Conservation (phyloP, 805 yeast genomes). For the Yamadazyma endophytica region DNA sequence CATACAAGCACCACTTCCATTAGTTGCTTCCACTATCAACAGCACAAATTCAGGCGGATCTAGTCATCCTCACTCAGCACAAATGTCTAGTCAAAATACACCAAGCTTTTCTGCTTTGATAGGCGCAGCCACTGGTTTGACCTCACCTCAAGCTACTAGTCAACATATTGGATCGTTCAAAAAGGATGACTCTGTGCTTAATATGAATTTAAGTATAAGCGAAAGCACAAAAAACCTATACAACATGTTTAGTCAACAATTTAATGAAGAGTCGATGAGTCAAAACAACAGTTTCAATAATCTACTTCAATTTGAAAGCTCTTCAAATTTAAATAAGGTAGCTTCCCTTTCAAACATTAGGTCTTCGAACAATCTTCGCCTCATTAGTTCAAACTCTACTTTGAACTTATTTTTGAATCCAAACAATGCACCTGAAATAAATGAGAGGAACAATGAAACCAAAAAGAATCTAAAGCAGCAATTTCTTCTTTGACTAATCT, state of each 20-base stretch:
- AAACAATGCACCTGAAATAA: background rate
- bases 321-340: conserved; percentile 8
- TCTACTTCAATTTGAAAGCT: conserved; percentile 18
- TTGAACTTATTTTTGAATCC: conserved; percentile 10
- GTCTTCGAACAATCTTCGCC: conserved; percentile 9
- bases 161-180: too few relatives aligned
- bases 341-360: conserved; percentile 9
- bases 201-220: conserved; percentile 13
- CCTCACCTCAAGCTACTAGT: conserved; percentile 6
- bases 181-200: conserved; percentile 10
- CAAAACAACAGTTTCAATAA: conserved; percentile 18
- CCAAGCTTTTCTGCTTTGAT: too few relatives aligned
- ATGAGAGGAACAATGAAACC: conserved; percentile 7
- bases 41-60: too few relatives aligned
- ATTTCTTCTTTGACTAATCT: too few relatives aligned
- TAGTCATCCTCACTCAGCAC: too few relatives aligned
- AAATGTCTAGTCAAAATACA: conserved; percentile 1
- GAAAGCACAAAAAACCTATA: conserved; percentile 28
- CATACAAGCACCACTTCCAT: conserved; percentile 13
- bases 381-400: conserved; percentile 9
- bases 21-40: too few relatives aligned
- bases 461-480: conserved; percentile 8
- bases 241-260: conserved; percentile 24
- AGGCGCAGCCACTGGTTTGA: too few relatives aligned
- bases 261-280: conserved; percentile 18